Base-by-base conservation (phyloP, 2,329 filamentous ascomycete species). In the Ophiostoma piceae region DNA sequence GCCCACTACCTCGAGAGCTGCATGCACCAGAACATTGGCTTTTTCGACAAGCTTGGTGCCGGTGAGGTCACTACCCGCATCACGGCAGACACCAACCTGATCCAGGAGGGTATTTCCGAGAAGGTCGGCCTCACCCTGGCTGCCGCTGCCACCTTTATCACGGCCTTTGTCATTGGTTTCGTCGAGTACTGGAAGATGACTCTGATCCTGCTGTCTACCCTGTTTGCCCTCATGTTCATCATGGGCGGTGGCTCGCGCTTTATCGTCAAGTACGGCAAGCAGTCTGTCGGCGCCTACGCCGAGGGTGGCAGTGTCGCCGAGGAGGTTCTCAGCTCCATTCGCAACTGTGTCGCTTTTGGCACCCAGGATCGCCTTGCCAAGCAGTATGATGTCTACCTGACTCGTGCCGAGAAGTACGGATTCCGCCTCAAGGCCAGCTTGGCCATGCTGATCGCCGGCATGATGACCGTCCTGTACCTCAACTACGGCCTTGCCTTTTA, bases 11-110 rank as follows among this genome's bases (percentile, higher is more conserved):
- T 99, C 7, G 85, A 89, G 74, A 92, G 91, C 73, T 94, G 93
- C 76, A 82, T 96, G 82, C 87, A 88, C 72, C 93, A 96, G 78
- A 96, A 97, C 77, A 94, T 96, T 77, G 93, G 88, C 65, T 96
- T 92, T 79, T 96, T 96, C 79, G 95, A 98, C 79, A 95, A 95
- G 76, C 85, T 97, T 16, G 94, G 94, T 68, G 91, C 93, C 43
- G 94, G 94, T 71, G 95, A 97, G 79, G 92, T 98, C 72, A 97
- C 94, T 0, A 97, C 94, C 0, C 89, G 94, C 73, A 97, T 97
- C 75, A 98, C 94, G 0, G 90, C 94, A 12, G 94, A 98, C 78
- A 96, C 92, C 64, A 97, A 97, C 76, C 82, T 96, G 68, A 90
- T 98, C 69, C 94, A 97, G 78, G 94, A 96, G 74, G 94, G 93